phyloP scores from a whole-genome alignment of 441 rosid species.

The Viola pubescens region DNA sequence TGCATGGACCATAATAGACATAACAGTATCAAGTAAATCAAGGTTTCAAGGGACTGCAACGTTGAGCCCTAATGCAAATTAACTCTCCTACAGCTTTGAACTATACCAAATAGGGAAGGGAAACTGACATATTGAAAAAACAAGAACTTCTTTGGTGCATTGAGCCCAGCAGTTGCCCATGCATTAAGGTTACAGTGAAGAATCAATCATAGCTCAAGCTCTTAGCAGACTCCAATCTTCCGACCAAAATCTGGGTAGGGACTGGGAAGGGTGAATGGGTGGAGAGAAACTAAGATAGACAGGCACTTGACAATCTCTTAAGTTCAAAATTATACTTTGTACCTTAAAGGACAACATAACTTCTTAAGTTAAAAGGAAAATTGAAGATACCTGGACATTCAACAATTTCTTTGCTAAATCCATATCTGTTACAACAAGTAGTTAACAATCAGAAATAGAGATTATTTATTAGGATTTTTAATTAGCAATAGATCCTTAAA shows the following conservation, averaged over 20 bases:
- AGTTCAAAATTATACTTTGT: too few species aligned
- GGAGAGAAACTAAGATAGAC: too few species aligned
- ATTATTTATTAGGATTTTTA: background rate
- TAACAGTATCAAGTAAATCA: too few species aligned
- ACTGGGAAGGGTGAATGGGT: background rate
- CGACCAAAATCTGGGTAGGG: background rate
- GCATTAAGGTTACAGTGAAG: background rate
- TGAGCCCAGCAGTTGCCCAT: background rate
- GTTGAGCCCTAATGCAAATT: too few species aligned
- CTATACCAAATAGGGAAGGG: too few species aligned
- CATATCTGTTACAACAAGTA: conserved; percentile 56
- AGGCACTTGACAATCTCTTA: too few species aligned
- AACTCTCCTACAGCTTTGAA: too few species aligned
- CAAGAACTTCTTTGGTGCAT: too few species aligned
- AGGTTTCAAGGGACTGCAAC: too few species aligned
- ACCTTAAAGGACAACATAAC: too few species aligned
- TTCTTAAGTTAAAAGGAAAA: conserved; percentile 6
- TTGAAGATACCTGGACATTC: conserved; percentile 68
- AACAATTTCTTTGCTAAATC: conserved; percentile 84
- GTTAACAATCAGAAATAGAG: conserved; percentile 6
- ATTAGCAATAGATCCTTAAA: background rate
- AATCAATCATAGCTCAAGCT: background rate
- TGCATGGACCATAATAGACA: too few species aligned
- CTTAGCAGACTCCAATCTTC: background rate
- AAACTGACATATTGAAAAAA: too few species aligned